Base-by-base conservation (phyloP, 352 stramenopile genomes). In the Globisporangium uncinulatum region DNA sequence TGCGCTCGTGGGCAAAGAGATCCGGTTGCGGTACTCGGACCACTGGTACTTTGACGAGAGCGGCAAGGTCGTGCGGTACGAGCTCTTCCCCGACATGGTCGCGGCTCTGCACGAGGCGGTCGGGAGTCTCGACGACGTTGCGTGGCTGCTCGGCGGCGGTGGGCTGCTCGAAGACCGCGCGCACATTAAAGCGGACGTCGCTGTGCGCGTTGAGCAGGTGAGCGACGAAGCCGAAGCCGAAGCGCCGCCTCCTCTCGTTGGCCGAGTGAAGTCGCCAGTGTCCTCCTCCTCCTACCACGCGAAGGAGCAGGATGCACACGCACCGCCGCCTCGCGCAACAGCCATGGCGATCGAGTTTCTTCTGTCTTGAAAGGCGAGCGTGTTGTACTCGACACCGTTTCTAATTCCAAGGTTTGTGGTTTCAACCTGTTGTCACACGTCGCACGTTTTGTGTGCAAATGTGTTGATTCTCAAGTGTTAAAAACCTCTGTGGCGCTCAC, bases 1-100 rank as follows among this genome's bases (percentile, higher is more conserved):
- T 15, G 42, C 46, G 29, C 70, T 82, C 8, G 41, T 79, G 10
- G 70, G 71, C 24, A 58, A 61, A 21, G 54, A 74, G 47, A 43
- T 77, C 6, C 56, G 61, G 24, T 61, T 74, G 37, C 58, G 57
- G 9, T 77, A 61, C 54, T 64, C 62, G 39, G 66, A 66, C 41
- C 60, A 67, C 31, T 74, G 68, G 42, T 70, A 66, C 55, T 71
- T 77, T 56, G 54, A 63, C 44, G 50, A 56, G 13, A 8, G 34
- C 6, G 51, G 54, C 47, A 66, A 63, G 31, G 56, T 68, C n/a
- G 42, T 55, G 7, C 51, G 34, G 15, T 56, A 59, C 34, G 51
- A 66, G 48, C 51, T 66, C 45, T 57, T 65, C 10, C 59, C 61
- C 5, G 66, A 77, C 45, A 68, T 66, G 42, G 63, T 77, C 1